A percentile compares a stretch with the other conserved stretches of the same genome.
phyloP scores from a whole-genome alignment of 2,329 filamentous ascomycete genomes.

The Aspergillus transmontanensis region DNA sequence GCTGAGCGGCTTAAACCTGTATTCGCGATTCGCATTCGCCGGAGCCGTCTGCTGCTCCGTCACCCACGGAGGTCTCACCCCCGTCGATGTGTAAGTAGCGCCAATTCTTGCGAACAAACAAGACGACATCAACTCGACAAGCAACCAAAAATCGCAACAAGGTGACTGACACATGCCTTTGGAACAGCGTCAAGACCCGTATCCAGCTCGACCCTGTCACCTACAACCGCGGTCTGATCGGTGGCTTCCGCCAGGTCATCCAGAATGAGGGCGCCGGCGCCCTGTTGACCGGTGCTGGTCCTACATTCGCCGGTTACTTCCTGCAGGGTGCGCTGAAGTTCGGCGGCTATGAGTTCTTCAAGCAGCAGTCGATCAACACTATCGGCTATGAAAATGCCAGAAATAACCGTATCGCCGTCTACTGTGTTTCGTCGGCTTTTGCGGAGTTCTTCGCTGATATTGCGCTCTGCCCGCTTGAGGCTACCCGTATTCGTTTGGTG shows the following conservation, averaged over 20 bases:
- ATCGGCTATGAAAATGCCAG: slow-evolving; percentile 76
- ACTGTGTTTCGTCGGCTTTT: slow-evolving; percentile 66
- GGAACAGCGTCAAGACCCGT: slow-evolving; percentile 82
- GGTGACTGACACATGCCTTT: slow-evolving; percentile 23
- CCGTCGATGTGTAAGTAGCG: slow-evolving; percentile 94
- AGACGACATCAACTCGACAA: not conserved
- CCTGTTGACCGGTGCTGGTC: slow-evolving; percentile 81
- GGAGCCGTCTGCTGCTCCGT: slow-evolving; percentile 97
- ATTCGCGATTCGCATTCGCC: slow-evolving; percentile 95
- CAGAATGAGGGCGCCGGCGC: slow-evolving; percentile 81
- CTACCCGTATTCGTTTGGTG: slow-evolving; percentile 90
- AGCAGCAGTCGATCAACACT: slow-evolving; percentile 82
- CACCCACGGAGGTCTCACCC: slow-evolving; percentile 95
- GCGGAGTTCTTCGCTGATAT: slow-evolving; percentile 67
- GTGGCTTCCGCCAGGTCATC: slow-evolving; percentile 84
- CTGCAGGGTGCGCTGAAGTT: slow-evolving; percentile 93
- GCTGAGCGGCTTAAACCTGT: slow-evolving; percentile 70
- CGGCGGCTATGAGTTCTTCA: slow-evolving; percentile 95
- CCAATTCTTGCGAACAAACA: not conserved
- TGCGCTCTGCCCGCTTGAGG: slow-evolving; percentile 85
- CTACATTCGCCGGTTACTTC: slow-evolving; percentile 89
- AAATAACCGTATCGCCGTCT: slow-evolving; percentile 79
- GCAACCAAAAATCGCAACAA: not conserved
- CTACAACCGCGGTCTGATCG: slow-evolving; percentile 86
- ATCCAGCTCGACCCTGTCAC: slow-evolving; percentile 89